These are phyloP conservation scores for Blastomyces parvus DNA, from an alignment of 2,329 filamentous ascomycete genomes.

Conservation along the genomic window DNA sequence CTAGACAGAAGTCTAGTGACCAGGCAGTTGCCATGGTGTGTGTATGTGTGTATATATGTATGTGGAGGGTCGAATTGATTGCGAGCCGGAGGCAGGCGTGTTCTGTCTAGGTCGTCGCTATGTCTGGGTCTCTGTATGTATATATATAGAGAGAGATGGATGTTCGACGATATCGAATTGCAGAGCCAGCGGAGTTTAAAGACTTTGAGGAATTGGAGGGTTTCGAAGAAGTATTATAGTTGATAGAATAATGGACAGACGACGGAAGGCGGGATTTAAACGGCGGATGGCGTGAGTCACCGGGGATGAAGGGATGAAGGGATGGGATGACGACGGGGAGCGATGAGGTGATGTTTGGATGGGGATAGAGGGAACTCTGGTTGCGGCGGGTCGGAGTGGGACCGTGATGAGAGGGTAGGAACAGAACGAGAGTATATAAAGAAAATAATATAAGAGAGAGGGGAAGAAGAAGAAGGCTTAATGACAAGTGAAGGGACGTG, in stretches of 20 bases:
- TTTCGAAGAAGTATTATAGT: background rate
- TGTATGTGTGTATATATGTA: too few species aligned
- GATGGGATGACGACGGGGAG: background rate
- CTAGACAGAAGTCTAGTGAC: conserved; percentile 87
- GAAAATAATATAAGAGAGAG: background rate
- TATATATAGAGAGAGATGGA: background rate
- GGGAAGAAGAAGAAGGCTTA: background rate
- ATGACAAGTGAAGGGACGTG: background rate
- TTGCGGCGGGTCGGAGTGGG: background rate
- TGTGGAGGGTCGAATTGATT: background rate
- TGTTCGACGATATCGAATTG: too few species aligned
- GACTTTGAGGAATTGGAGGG: background rate
- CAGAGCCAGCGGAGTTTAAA: too few species aligned
- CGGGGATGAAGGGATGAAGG: too few species aligned
- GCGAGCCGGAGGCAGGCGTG: background rate
- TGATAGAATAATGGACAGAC: too few species aligned
- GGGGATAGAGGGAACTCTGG: background rate
- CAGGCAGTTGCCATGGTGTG: conserved; percentile 43
- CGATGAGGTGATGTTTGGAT: background rate
- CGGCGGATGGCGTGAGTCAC: conserved; percentile 1
- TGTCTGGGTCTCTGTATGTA: background rate
- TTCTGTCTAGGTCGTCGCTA: background rate
- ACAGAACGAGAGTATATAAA: too few species aligned
- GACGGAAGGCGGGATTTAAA: background rate
- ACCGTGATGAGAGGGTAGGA: background rate